Evolutionary conservation across 2,329 filamentous ascomycete genomes (phyloP).

Genomic region (Neofusicoccum sp.): DNA sequence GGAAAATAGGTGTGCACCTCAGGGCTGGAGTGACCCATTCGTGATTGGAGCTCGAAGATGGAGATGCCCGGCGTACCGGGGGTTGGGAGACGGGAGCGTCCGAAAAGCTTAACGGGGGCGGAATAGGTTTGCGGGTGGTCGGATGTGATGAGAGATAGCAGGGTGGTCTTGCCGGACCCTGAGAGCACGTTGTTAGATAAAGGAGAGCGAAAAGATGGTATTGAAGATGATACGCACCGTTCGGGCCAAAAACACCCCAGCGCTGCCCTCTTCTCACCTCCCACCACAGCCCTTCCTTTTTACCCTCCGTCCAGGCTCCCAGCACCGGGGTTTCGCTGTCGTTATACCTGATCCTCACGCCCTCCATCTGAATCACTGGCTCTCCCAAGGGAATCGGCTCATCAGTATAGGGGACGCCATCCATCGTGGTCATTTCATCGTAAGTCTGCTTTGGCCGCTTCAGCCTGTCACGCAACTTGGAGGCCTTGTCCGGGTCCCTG

Average conservation of each 20-base stretch:
- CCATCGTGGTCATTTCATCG: neutral
- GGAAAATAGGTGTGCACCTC: slow-evolving; percentile 95
- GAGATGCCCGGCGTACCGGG: slow-evolving; percentile 72
- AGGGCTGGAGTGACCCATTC: slow-evolving; percentile 89
- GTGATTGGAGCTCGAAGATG: slow-evolving; percentile 86
- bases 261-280: slow-evolving; percentile 69
- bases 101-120: slow-evolving; percentile 82
- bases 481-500: neutral
- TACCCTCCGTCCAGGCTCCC: slow-evolving; percentile 77
- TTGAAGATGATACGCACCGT: slow-evolving; percentile 50
- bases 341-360: slow-evolving; percentile 78
- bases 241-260: slow-evolving; percentile 89
- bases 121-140: slow-evolving; percentile 95
- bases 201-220: neutral
- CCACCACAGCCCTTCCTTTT: slow-evolving; percentile 75
- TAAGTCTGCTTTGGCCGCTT: neutral
- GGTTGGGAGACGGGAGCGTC: slow-evolving; percentile 73
- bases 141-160: slow-evolving; percentile 88
- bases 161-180: slow-evolving; percentile 87
- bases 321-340: slow-evolving; percentile 63
- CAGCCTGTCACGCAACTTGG: neutral
- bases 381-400: slow-evolving; percentile 51
- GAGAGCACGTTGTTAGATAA: neutral
- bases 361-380: slow-evolving; percentile 80
- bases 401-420: neutral